Evolutionary conservation across 2,329 filamentous ascomycete species (phyloP).

Genomic region (Alternaria novae-zelandiae): DNA sequence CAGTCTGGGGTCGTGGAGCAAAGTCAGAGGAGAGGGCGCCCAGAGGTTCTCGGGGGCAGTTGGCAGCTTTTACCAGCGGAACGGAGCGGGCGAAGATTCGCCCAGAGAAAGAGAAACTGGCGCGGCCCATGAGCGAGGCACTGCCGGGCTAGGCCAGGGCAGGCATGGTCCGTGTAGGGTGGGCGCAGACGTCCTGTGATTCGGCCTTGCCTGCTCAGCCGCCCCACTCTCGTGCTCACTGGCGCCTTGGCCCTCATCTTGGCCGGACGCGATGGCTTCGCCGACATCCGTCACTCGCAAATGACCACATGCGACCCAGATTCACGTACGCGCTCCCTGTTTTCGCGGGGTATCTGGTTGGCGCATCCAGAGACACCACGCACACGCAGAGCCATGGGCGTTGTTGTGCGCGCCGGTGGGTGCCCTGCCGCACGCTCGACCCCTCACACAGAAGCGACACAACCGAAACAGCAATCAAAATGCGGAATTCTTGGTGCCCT

Average conservation of each 20-base stretch:
- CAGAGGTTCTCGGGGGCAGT: conserved; percentile 12
- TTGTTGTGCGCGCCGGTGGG: background rate
- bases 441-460: background rate
- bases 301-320: conserved; percentile 1
- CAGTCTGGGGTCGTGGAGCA: conserved; percentile 11
- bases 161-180: background rate
- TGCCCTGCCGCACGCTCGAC: background rate
- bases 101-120: conserved; percentile 6
- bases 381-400: background rate
- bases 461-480: conserved; percentile 3
- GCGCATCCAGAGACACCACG: background rate
- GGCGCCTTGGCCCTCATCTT: conserved; percentile 5
- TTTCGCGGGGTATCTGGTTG: background rate
- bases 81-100: conserved; percentile 9
- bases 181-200: background rate
- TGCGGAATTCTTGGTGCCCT: conserved; percentile 7
- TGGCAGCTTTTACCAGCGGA: conserved; percentile 4
- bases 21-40: conserved; percentile 12
- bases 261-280: background rate
- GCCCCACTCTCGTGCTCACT: background rate
- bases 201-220: background rate
- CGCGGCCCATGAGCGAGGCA: background rate
- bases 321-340: background rate
- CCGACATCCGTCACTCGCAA: background rate
- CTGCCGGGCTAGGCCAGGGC: background rate